Conservation (phyloP, 1,139 yeast genomes). For the Candida tetrigidarum region DNA sequence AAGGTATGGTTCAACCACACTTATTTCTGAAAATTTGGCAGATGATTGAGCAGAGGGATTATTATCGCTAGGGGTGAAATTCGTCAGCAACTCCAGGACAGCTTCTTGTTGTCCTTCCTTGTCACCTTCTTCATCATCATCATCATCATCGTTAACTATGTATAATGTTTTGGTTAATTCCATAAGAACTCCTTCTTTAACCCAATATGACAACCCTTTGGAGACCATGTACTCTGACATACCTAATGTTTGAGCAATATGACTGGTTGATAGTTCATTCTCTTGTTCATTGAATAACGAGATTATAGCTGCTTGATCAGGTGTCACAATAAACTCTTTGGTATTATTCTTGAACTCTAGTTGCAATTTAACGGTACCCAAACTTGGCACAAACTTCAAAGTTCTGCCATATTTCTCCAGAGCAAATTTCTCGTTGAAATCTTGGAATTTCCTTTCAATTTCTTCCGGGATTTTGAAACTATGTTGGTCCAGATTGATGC, state of each 20-base stretch:
- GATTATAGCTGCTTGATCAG: slow-evolving; percentile 73
- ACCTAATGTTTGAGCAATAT: slow-evolving; percentile 29
- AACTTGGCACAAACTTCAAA: slow-evolving; percentile 58
- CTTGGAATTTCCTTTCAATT: slow-evolving; percentile 40
- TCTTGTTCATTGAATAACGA: slow-evolving; percentile 50
- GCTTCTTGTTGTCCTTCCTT: background rate
- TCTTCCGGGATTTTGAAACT: slow-evolving; percentile 50
- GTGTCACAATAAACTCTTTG: slow-evolving; percentile 54
- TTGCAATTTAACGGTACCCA: slow-evolving; percentile 67
- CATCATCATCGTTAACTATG: slow-evolving; percentile 23
- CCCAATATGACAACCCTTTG: slow-evolving; percentile 60
- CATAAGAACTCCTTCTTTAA: slow-evolving; percentile 48
- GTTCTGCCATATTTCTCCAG: slow-evolving; percentile 58
- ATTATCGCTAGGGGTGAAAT: slow-evolving; percentile 5
- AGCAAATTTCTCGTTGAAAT: slow-evolving; percentile 47
- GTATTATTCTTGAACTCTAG: slow-evolving; percentile 53
- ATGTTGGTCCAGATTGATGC: slow-evolving; percentile 32
- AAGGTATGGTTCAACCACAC: slow-evolving; percentile 13
- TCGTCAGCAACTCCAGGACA: background rate
- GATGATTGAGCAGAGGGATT: background rate
- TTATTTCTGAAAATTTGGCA: slow-evolving; percentile 11
- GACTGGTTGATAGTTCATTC: slow-evolving; percentile 28
- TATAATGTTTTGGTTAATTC: slow-evolving; percentile 35
- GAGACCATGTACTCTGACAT: slow-evolving; percentile 44
- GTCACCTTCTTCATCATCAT: slow-evolving; percentile 6